These are phyloP conservation scores for Vaccinium vitisidaea DNA, from an alignment of 148 eudicot genomes.

Conservation along the genomic window DNA sequence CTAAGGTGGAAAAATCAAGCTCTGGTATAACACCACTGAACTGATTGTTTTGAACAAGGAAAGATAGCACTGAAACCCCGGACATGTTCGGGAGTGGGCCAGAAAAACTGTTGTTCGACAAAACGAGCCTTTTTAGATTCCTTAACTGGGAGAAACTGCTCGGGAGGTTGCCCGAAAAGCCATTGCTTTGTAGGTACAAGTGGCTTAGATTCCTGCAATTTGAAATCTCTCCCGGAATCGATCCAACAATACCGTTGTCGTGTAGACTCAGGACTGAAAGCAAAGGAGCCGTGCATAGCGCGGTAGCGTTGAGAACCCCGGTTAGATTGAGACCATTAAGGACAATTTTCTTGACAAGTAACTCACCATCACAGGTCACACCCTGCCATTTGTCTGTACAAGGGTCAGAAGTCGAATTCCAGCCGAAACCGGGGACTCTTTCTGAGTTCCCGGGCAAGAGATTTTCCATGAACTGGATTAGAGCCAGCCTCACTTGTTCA, in stretches of 20 bases:
- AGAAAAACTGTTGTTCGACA: constrained; percentile 33
- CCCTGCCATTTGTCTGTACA: constrained; percentile 14
- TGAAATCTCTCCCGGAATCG: constrained; percentile 31
- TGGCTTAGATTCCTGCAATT: constrained; percentile 31
- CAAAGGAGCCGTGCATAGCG: constrained; percentile 22
- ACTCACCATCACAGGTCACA: not conserved
- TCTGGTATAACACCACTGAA: constrained; percentile 35
- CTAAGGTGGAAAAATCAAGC: constrained; percentile 30
- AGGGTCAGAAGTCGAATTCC: constrained; percentile 21
- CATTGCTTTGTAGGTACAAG: constrained; percentile 33
- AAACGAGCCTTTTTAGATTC: constrained; percentile 31
- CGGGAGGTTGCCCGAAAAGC: constrained; percentile 36
- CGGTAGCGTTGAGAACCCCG: constrained; percentile 30
- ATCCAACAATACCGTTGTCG: constrained; percentile 33
- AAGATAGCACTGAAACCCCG: constrained; percentile 32
- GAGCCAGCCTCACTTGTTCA: constrained; percentile 22
- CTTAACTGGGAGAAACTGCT: constrained; percentile 24
- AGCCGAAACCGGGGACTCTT: constrained; percentile 20
- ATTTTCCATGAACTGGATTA: constrained; percentile 34
- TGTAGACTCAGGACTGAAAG: constrained; percentile 30
- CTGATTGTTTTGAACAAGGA: constrained; percentile 37
- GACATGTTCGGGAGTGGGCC: constrained; percentile 40
- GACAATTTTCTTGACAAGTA: constrained; percentile 25
- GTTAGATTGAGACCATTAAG: constrained; percentile 29
- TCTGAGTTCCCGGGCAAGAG: constrained; percentile 23